phyloP scores from a whole-genome alignment of 495 filamentous ascomycete species.

The Tricharina praecox region DNA sequence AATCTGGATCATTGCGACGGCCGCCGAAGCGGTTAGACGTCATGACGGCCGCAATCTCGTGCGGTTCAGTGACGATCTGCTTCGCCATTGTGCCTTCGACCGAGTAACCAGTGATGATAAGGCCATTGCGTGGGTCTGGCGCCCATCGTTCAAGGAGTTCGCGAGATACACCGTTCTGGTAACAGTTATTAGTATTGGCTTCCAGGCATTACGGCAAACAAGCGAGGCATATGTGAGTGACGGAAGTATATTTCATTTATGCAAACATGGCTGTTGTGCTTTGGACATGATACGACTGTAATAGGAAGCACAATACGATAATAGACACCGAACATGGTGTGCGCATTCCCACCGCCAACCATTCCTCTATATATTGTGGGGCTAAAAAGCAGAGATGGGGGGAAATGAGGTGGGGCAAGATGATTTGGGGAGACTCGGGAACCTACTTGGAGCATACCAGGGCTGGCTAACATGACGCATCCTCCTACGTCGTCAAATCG shows the following conservation, averaged over 20 bases:
- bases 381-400: too few species aligned
- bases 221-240: too few species aligned
- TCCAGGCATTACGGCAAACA: too few species aligned
- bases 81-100: slow-evolving; percentile 99
- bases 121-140: slow-evolving; percentile 82
- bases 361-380: not conserved
- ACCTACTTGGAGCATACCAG: slow-evolving; percentile 61
- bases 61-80: slow-evolving; percentile 78
- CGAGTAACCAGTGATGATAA: slow-evolving; percentile 93
- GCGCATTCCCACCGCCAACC: not conserved
- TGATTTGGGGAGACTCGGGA: slow-evolving; percentile 4
- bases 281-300: not conserved
- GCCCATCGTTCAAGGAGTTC: slow-evolving; percentile 91
- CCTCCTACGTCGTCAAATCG: slow-evolving; percentile 89
- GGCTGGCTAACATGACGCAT: slow-evolving; percentile 92
- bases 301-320: not conserved
- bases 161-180: slow-evolving; percentile 77
- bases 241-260: slow-evolving; percentile 4
- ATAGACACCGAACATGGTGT: not conserved
- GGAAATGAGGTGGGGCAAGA: too few species aligned
- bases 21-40: slow-evolving; percentile 40
- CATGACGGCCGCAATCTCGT: slow-evolving; percentile 86
- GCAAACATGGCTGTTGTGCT: slow-evolving; percentile 4
- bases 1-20: slow-evolving; percentile 39
- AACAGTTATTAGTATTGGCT: slow-evolving; percentile 8